These are phyloP conservation scores for Emericellopsis cladophorae DNA, from an alignment of 2,329 filamentous ascomycete genomes.

Conservation along the genomic window DNA sequence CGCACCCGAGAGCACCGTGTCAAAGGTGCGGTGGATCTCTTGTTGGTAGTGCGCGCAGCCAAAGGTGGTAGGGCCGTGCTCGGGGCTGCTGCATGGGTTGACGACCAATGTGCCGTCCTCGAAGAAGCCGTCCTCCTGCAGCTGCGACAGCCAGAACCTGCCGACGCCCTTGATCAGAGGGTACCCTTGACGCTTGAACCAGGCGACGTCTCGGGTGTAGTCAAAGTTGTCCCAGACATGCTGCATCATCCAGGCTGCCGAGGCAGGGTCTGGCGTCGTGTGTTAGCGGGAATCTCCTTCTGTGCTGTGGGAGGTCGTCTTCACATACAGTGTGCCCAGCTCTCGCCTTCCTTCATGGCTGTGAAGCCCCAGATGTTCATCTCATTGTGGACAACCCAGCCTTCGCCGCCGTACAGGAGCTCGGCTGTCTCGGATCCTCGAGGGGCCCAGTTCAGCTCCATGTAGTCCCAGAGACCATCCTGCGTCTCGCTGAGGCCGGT, in stretches of 20 bases:
- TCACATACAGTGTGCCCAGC: conserved; percentile 18
- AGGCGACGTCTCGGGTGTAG: conserved; percentile 32
- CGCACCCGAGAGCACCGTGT: conserved; percentile 18
- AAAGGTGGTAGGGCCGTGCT: conserved; percentile 41
- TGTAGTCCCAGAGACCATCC: conserved; percentile 36
- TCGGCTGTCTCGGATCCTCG: conserved; percentile 38
- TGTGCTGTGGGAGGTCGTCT: conserved; percentile 18
- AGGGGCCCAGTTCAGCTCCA: conserved; percentile 38
- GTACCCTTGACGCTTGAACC: conserved; percentile 34
- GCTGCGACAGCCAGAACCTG: conserved; percentile 41
- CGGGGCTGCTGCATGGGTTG: conserved; percentile 46
- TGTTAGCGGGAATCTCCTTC: background rate
- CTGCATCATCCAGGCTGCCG: conserved; percentile 46
- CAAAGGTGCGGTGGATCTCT: conserved; percentile 29
- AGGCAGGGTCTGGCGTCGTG: conserved; percentile 21
- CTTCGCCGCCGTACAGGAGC: conserved; percentile 37
- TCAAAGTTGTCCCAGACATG: conserved; percentile 45
- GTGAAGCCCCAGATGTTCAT: conserved; percentile 48
- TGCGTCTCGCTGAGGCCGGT: conserved; percentile 34
- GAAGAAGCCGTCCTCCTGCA: conserved; percentile 34
- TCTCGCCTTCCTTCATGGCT: conserved; percentile 17
- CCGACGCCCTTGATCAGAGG: conserved; percentile 39
- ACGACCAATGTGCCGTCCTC: conserved; percentile 39
- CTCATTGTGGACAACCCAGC: conserved; percentile 44
- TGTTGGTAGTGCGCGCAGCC: conserved; percentile 42